Evolutionary conservation across 371 early-diverging fungal genomes (phyloP).

Genomic region (Mycotypha africana): DNA sequence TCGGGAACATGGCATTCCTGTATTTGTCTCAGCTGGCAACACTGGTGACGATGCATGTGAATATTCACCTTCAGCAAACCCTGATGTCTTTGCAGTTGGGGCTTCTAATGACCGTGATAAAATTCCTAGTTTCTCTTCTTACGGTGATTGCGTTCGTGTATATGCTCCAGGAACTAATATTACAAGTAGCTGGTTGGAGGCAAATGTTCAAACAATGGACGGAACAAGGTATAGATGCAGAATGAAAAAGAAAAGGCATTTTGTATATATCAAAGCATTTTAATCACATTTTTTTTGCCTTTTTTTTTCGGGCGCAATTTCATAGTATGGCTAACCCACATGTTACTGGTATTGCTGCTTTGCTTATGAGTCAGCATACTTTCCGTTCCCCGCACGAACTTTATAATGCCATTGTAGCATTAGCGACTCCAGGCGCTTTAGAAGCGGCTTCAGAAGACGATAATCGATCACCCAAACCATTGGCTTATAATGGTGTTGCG

Average conservation of each 20-base stretch:
- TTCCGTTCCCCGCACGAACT: slow-evolving; percentile 15
- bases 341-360: slow-evolving; percentile 50
- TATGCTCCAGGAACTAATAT: slow-evolving; percentile 51
- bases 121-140: slow-evolving; percentile 47
- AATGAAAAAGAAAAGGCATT: background rate
- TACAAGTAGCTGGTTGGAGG: slow-evolving; percentile 45
- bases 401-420: slow-evolving; percentile 10
- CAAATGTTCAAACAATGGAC: slow-evolving; percentile 34
- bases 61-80: slow-evolving; percentile 60
- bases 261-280: too few relatives aligned
- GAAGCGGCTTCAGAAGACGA: background rate
- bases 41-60: slow-evolving; percentile 58
- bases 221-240: slow-evolving; percentile 51
- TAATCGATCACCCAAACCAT: background rate
- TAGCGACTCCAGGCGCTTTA: slow-evolving; percentile 14
- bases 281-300: background rate
- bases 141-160: slow-evolving; percentile 54
- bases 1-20: slow-evolving; percentile 29
- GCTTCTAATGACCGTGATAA: slow-evolving; percentile 41
- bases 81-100: slow-evolving; percentile 66
- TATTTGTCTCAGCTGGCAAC: slow-evolving; percentile 74
- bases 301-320: background rate
- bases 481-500: slow-evolving; percentile 17
- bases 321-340: slow-evolving; percentile 70
- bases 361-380: slow-evolving; percentile 22